A percentile compares a stretch with the other conserved stretches of the same genome.
Conservation (phyloP, 768 basidiomycete genomes). For the Amanita thiersii region DNA sequence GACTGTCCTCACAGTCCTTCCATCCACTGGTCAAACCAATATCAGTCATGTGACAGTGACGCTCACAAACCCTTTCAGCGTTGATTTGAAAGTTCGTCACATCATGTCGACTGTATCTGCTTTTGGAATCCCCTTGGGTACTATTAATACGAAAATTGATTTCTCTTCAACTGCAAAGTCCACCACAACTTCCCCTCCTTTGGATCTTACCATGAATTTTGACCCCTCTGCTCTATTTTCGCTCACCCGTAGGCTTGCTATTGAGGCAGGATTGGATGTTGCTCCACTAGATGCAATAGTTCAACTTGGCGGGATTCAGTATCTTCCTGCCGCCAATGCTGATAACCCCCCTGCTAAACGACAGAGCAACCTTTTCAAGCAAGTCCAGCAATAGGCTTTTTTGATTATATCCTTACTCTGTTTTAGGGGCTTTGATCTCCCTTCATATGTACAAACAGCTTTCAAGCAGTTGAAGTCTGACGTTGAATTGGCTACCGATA, state of each 20-base stretch:
- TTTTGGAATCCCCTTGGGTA: constrained; percentile 54
- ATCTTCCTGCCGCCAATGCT: constrained; percentile 30
- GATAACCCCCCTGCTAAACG: constrained; percentile 19
- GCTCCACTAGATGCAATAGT: constrained; percentile 62
- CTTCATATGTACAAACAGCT: constrained; percentile 53
- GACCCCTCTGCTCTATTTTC: constrained; percentile 65
- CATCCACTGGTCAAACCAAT: constrained; percentile 60
- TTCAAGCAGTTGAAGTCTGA: constrained; percentile 60
- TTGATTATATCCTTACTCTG: background rate
- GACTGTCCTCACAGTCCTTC: constrained; percentile 34
- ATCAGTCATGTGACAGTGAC: constrained; percentile 56
- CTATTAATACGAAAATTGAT: constrained; percentile 42
- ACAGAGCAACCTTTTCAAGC: constrained; percentile 49
- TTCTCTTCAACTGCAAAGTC: constrained; percentile 47
- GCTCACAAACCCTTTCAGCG: constrained; percentile 62
- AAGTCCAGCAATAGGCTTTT: constrained; percentile 11
- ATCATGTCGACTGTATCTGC: constrained; percentile 54
- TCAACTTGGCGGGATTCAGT: constrained; percentile 55
- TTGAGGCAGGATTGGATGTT: constrained; percentile 52
- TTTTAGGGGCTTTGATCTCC: constrained; percentile 55
- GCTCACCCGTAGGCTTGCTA: constrained; percentile 56
- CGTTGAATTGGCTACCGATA: constrained; percentile 43
- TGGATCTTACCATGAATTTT: constrained; percentile 59
- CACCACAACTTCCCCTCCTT: constrained; percentile 45
- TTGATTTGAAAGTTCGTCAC: constrained; percentile 46